Evolutionary conservation across 441 rosid genomes (phyloP), one percentile per base, ranked within the genome.

Genomic region (Croton setiger): DNA sequence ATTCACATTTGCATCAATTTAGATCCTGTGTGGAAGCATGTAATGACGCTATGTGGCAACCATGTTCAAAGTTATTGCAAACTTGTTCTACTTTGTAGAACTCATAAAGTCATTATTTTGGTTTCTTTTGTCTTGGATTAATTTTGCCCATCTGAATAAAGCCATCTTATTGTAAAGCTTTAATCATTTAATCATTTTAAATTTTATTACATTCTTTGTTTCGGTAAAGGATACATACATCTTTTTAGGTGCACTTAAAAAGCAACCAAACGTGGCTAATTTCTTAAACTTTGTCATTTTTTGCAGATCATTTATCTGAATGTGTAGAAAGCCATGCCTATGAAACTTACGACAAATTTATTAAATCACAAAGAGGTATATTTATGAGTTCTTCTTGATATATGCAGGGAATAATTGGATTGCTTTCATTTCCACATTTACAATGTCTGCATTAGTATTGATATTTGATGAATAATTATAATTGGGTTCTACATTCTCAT

Each of bases 231-330:
- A n/a, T n/a, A n/a, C 43, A 5, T 44, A 8, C 4, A 8, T 44
- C 35, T 10, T 44, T 20, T 20, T 20, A 56, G 31, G 1, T 15
- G 4, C 37, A 48, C 55, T 41, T 13, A 12, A 13, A 41, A 49
- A 18, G 64, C 68, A 60, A 23, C 36, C 21, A 8, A 44, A 10
- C 41, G 45, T 53, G 58, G 41, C 47, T 8, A 51, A 55, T 15
- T 53, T 60, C n/a, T n/a, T n/a, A n/a, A 48, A 44, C 63, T 79
- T 60, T 31, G 39, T 65, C 10, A 44, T n/a, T 45, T 62, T 43
- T 56, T 74, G 85, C 88, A 93, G 98, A 93, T 81, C 97, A 93
- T 77, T 86, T 91, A 75, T 89, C 96, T n/a, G 97, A 93, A 83
- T 91, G 97, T 15, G 97, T 93, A 7, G 98, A 93, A 80, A 79